Conservation (phyloP, 2,329 filamentous ascomycete species). For the Botrytis hyacinthi region DNA sequence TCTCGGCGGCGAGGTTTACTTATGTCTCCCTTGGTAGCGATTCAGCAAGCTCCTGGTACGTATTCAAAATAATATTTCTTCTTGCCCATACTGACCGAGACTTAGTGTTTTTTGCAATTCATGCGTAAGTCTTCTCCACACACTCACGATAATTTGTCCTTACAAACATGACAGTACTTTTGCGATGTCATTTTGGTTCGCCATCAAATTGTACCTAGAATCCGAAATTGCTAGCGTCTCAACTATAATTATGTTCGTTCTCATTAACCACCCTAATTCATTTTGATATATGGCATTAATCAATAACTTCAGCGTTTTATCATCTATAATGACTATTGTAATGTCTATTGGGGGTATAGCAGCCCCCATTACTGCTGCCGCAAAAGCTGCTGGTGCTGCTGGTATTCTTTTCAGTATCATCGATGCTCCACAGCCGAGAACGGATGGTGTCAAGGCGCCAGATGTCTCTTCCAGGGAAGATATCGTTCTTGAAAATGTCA, state of each 20-base stretch:
- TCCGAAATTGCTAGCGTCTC: constrained; percentile 46
- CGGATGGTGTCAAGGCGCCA: constrained; percentile 46
- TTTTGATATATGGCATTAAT: constrained; percentile 33
- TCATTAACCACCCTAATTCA: constrained; percentile 2
- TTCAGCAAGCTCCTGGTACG: constrained; percentile 48
- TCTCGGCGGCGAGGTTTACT: constrained; percentile 42
- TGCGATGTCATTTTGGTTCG: constrained; percentile 62
- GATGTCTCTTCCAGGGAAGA: constrained; percentile 51
- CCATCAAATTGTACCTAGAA: constrained; percentile 50
- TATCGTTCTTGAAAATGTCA: constrained; percentile 61
- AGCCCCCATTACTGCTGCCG: constrained; percentile 54
- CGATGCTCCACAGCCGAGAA: constrained; percentile 41
- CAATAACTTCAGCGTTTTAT: constrained; percentile 45
- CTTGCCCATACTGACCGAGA: background rate
- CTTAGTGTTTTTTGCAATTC: constrained; percentile 14
- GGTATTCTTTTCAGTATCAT: constrained; percentile 41
- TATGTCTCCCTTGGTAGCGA: constrained; percentile 33
- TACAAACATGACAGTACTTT: constrained; percentile 47
- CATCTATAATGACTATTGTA: constrained; percentile 39
- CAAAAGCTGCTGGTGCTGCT: constrained; percentile 41
- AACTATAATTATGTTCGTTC: constrained; percentile 53
- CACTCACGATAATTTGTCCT: background rate
- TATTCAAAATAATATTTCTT: background rate
- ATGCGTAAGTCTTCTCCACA: constrained; percentile 20
- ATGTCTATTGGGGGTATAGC: constrained; percentile 57